phyloP scores from a whole-genome alignment of 2,329 filamentous ascomycete species.

The Paecilomyces dactylethromorphus region DNA sequence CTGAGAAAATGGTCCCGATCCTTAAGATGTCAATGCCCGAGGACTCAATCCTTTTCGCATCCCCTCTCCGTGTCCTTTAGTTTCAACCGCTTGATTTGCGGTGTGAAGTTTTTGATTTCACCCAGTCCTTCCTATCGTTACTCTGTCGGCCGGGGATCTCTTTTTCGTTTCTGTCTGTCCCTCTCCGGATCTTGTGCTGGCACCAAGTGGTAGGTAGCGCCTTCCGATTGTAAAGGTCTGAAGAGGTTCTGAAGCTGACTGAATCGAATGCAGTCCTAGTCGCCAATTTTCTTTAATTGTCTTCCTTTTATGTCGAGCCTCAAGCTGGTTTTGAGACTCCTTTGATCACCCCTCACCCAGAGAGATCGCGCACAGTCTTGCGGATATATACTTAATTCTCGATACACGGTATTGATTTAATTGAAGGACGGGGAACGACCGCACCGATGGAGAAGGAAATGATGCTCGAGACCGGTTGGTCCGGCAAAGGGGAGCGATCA shows the following conservation, averaged over 20 bases:
- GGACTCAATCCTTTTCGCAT: not conserved
- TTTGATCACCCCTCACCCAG: not conserved
- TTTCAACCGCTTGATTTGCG: not conserved
- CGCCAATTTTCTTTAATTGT: not conserved
- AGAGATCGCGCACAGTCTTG: not conserved
- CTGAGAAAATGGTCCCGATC: not conserved
- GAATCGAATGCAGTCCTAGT: not conserved
- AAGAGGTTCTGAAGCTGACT: not conserved
- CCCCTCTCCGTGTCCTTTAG: not conserved
- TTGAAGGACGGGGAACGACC: not conserved
- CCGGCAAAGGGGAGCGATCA: conserved; percentile 57
- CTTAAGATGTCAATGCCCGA: not conserved
- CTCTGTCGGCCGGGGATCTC: not conserved
- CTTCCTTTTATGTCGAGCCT: not conserved
- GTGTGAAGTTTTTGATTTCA: not conserved
- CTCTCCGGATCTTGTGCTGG: not conserved
- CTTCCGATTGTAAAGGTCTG: not conserved
- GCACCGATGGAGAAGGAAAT: conserved; percentile 16
- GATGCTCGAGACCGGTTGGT: conserved; percentile 9
- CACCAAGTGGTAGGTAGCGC: not conserved
- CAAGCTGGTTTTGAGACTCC: conserved; percentile 3
- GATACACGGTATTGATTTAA: not conserved
- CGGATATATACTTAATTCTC: not conserved
- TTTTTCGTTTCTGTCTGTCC: not conserved
- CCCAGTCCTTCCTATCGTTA: not conserved